These are phyloP conservation scores for Waltergamsia citrina DNA, from an alignment of 2,329 filamentous ascomycete species.

Conservation along the genomic window DNA sequence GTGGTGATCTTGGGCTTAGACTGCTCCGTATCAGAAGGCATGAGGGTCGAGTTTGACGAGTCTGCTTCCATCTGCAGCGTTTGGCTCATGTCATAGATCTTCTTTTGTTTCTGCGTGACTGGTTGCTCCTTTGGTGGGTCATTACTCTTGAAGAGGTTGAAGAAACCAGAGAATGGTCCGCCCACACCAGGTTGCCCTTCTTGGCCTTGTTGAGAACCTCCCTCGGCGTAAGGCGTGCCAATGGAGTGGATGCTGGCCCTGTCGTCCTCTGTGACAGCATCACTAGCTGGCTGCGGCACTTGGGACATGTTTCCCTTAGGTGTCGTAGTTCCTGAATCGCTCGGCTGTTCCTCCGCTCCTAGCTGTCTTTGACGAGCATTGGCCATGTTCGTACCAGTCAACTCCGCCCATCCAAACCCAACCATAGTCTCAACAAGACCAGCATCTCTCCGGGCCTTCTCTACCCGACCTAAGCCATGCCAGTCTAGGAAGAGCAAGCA, in stretches of 20 bases:
- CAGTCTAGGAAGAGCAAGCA: conserved; percentile 96
- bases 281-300: conserved; percentile 61
- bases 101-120: conserved; percentile 50
- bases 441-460: conserved; percentile 87
- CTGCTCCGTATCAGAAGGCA: neutral
- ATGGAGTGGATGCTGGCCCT: conserved; percentile 43
- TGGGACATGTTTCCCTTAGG: conserved; percentile 35
- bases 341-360: conserved; percentile 13
- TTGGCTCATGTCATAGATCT: conserved; percentile 70
- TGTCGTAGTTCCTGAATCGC: conserved; percentile 23
- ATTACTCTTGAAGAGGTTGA: conserved; percentile 63
- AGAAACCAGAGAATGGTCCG: conserved; percentile 50
- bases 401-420: conserved; percentile 88
- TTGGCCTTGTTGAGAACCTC: conserved; percentile 6
- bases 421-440: conserved; percentile 88
- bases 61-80: conserved; percentile 37
- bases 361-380: conserved; percentile 32
- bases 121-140: conserved; percentile 38
- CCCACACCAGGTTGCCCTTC: conserved; percentile 17
- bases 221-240: conserved; percentile 13
- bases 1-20: conserved; percentile 30
- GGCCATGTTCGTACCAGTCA: conserved; percentile 61
- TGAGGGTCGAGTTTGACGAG: conserved; percentile 1
- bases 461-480: conserved; percentile 85
- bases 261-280: conserved; percentile 61